These are phyloP conservation scores for Elasticomyces elasticus DNA, from an alignment of 495 filamentous ascomycete genomes.

Conservation along the genomic window DNA sequence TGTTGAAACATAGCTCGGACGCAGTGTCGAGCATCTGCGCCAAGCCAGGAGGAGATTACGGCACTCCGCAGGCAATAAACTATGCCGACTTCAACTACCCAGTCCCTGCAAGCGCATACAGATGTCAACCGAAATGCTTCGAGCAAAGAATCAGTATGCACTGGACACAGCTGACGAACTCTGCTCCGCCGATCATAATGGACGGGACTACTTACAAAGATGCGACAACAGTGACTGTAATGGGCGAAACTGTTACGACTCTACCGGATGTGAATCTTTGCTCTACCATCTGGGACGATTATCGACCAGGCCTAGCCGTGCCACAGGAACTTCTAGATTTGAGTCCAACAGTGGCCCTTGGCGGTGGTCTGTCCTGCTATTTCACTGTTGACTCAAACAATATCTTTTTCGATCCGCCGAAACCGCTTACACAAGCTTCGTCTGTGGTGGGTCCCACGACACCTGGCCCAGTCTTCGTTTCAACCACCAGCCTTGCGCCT, in stretches of 20 bases:
- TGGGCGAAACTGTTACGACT: not conserved
- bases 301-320: not conserved
- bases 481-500: not conserved
- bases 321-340: not conserved
- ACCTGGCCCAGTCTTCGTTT: not conserved
- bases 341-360: not conserved
- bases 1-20: not conserved
- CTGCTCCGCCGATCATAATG: too few species aligned
- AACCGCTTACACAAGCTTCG: not conserved
- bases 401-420: conserved; percentile 1
- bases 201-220: too few species aligned
- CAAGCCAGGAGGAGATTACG: not conserved
- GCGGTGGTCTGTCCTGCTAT: too few species aligned
- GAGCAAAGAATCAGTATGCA: not conserved
- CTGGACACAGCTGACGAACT: not conserved
- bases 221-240: too few species aligned
- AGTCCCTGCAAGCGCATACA: conserved; percentile 5
- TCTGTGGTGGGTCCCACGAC: not conserved
- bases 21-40: conserved; percentile 3
- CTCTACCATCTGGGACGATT: conserved; percentile 9
- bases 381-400: not conserved
- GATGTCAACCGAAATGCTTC: conserved; percentile 11
- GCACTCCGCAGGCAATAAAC: conserved; percentile 1
- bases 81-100: conserved; percentile 11
- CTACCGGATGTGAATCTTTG: not conserved